Conservation (phyloP, 805 yeast genomes). For the Monosporozyma servazzii region DNA sequence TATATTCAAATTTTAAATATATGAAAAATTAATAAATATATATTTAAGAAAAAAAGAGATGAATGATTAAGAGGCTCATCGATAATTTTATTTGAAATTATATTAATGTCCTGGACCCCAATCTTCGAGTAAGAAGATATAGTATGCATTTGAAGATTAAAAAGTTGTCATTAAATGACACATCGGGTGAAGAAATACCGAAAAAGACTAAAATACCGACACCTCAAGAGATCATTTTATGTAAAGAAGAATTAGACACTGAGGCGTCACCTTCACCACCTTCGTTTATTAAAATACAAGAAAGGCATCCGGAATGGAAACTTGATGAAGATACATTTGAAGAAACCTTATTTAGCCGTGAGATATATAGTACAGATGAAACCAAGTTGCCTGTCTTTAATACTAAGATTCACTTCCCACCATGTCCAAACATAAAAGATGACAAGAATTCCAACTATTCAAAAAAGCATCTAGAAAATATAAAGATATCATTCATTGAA, state of each 20-base stretch:
- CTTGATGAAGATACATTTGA: slow-evolving; percentile 51
- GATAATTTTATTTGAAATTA: no score
- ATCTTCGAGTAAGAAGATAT: neutral
- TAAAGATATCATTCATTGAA: neutral
- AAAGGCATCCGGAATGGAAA: slow-evolving; percentile 51
- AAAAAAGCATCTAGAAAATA: neutral
- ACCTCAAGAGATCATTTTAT: slow-evolving; percentile 47
- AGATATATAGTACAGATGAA: slow-evolving; percentile 39
- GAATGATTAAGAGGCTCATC: neutral
- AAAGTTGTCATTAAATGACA: slow-evolving; percentile 22
- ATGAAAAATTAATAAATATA: neutral
- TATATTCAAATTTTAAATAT: neutral
- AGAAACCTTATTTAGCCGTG: slow-evolving; percentile 45
- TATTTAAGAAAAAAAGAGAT: neutral
- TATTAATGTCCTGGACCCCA: no score
- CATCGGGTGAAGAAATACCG: slow-evolving; percentile 4
- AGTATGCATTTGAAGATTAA: slow-evolving; percentile 20
- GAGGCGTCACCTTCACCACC: slow-evolving; percentile 47
- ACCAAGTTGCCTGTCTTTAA: slow-evolving; percentile 42
- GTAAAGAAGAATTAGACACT: slow-evolving; percentile 56
- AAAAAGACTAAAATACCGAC: slow-evolving; percentile 36
- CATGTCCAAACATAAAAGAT: neutral
- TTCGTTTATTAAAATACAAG: slow-evolving; percentile 46
- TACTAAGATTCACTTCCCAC: slow-evolving; percentile 29
- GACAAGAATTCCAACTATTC: neutral